These are phyloP conservation scores for Stagonosporopsis vannaccii DNA, from an alignment of 2,329 filamentous ascomycete species.

Conservation along the genomic window DNA sequence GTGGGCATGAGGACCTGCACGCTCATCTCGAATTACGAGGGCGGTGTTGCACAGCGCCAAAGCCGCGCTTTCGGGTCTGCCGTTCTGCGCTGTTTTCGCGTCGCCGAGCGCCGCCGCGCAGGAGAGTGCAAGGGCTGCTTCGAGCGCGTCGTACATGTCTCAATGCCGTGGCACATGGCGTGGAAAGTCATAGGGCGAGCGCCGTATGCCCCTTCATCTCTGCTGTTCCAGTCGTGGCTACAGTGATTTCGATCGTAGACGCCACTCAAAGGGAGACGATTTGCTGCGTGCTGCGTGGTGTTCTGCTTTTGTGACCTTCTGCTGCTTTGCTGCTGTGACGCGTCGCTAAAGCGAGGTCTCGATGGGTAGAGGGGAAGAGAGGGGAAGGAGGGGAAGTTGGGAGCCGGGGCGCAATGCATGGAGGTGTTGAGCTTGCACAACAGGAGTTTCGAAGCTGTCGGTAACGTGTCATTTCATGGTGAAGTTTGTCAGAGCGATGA, in stretches of 20 bases:
- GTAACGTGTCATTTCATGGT: not conserved
- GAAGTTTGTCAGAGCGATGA: not conserved
- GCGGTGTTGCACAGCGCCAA: slow-evolving; percentile 12
- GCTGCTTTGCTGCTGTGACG: not conserved
- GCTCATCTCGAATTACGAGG: slow-evolving; percentile 6
- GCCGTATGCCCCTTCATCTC: slow-evolving; percentile 18
- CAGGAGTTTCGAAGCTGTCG: not conserved
- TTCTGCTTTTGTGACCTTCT: not conserved
- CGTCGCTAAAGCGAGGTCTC: not conserved
- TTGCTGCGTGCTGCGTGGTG: not conserved
- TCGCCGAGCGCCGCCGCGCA: not conserved
- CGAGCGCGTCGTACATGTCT: slow-evolving; percentile 7
- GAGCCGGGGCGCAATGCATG: slow-evolving; percentile 3
- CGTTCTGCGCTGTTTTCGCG: not conserved
- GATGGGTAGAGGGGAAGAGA: not conserved
- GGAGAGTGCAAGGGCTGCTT: not conserved
- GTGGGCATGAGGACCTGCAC: slow-evolving; percentile 10
- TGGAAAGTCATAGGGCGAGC: not conserved
- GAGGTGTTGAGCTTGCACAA: not conserved
- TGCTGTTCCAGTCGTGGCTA: slow-evolving; percentile 8
- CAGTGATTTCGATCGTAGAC: not conserved
- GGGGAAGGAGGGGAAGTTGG: not conserved
- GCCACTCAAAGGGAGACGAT: not conserved
- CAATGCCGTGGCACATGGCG: not conserved
- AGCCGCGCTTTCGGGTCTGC: slow-evolving; percentile 1